These are phyloP conservation scores for Arthrobotrys sphaeroides DNA, from an alignment of 2,329 filamentous ascomycete genomes.

Conservation along the genomic window DNA sequence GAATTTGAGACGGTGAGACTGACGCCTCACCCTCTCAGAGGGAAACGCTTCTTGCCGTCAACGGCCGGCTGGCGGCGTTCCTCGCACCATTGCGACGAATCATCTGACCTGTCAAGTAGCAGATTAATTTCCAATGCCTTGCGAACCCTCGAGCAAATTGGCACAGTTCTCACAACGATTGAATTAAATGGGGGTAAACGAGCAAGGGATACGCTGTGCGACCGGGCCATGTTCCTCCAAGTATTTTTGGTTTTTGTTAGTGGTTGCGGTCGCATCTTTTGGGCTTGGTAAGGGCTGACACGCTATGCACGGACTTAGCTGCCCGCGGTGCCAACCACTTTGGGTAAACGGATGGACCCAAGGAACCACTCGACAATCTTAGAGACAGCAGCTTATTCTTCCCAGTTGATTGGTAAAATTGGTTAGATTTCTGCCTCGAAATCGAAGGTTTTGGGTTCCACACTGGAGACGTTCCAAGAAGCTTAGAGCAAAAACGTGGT, in stretches of 20 bases:
- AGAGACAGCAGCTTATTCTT: slow-evolving; percentile 26
- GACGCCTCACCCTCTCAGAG: slow-evolving; percentile 1
- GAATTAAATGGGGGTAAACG: slow-evolving; percentile 28
- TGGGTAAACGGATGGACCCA: slow-evolving; percentile 46
- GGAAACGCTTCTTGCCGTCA: slow-evolving; percentile 17
- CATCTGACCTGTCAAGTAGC: slow-evolving; percentile 47
- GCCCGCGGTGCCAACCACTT: slow-evolving; percentile 33
- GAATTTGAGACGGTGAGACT: background rate
- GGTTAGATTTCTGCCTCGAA: slow-evolving; percentile 32
- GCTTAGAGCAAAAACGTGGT: slow-evolving; percentile 50
- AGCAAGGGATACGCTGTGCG: slow-evolving; percentile 34
- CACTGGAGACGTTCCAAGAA: slow-evolving; percentile 47
- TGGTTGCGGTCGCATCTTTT: slow-evolving; percentile 36
- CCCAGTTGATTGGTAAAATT: slow-evolving; percentile 45
- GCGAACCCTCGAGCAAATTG: slow-evolving; percentile 27
- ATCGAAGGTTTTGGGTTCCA: slow-evolving; percentile 23
- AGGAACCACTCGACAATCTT: slow-evolving; percentile 48
- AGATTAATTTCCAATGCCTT: slow-evolving; percentile 48
- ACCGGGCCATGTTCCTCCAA: slow-evolving; percentile 29
- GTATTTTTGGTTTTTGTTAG: slow-evolving; percentile 22
- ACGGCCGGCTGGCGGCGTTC: slow-evolving; percentile 27
- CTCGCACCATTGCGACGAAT: slow-evolving; percentile 13
- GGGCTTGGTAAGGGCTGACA: slow-evolving; percentile 53
- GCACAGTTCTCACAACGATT: slow-evolving; percentile 25
- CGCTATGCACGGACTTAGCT: slow-evolving; percentile 51